These are phyloP conservation scores for Wolfiporia cocos DNA, from an alignment of 1,284 basidiomycete genomes.

Conservation along the genomic window DNA sequence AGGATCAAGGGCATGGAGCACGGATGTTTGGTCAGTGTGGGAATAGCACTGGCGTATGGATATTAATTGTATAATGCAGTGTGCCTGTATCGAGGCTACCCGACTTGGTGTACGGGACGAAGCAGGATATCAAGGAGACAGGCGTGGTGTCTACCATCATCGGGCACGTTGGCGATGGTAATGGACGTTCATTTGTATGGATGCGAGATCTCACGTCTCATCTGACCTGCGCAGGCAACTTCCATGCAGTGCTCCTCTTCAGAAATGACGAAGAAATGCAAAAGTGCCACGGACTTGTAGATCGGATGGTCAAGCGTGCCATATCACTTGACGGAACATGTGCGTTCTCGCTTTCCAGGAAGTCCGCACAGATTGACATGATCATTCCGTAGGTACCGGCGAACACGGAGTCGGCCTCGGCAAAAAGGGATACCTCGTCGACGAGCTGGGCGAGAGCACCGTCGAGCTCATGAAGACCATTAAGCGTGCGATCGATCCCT, in stretches of 20 bases:
- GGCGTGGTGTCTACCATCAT: conserved; percentile 64
- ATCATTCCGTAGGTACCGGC: conserved; percentile 49
- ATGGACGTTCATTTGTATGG: conserved; percentile 10
- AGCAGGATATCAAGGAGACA: conserved; percentile 57
- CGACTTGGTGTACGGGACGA: conserved; percentile 69
- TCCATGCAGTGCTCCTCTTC: conserved; percentile 56
- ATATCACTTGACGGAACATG: conserved; percentile 76
- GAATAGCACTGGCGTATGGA: background rate
- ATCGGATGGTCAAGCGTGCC: conserved; percentile 67
- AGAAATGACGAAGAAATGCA: conserved; percentile 52
- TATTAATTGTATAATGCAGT: background rate
- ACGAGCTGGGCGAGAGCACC: conserved; percentile 79
- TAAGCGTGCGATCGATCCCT: conserved; percentile 73
- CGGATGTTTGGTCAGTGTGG: conserved; percentile 73
- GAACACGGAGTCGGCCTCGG: conserved; percentile 90
- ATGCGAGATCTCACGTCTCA: background rate
- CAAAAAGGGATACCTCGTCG: conserved; percentile 68
- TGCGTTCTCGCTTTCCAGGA: conserved; percentile 18
- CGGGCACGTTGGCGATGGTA: conserved; percentile 85
- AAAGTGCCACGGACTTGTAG: conserved; percentile 45
- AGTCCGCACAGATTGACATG: background rate
- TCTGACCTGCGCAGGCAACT: conserved; percentile 36
- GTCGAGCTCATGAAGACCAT: conserved; percentile 82
- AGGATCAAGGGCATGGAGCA: conserved; percentile 66
- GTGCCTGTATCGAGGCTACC: conserved; percentile 82